phyloP scores from a whole-genome alignment of 805 yeast genomes.

The Kuraishia hungarica region DNA sequence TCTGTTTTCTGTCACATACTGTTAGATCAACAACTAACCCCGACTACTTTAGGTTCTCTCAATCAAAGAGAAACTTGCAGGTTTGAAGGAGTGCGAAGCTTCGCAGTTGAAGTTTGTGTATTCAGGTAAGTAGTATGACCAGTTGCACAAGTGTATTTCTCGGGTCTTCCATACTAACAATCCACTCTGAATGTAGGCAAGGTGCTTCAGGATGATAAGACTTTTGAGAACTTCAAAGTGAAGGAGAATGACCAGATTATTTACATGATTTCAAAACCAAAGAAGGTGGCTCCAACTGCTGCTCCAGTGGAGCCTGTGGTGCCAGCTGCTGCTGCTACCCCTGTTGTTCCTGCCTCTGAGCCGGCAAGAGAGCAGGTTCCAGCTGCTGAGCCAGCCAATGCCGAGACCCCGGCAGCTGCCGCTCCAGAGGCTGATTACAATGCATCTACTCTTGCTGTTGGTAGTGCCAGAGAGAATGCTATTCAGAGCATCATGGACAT shows the following conservation, averaged over 20 bases:
- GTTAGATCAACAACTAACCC: background rate
- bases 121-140: constrained; percentile 48
- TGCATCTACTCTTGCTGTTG: constrained; percentile 64
- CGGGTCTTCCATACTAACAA: background rate
- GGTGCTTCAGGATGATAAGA: constrained; percentile 77
- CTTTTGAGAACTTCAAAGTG: constrained; percentile 62
- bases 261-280: constrained; percentile 73
- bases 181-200: constrained; percentile 33
- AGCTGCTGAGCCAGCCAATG: constrained; percentile 15
- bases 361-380: constrained; percentile 17
- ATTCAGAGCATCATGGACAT: constrained; percentile 82
- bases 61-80: constrained; percentile 69
- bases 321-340: constrained; percentile 15
- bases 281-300: constrained; percentile 20
- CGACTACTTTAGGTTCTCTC: constrained; percentile 33
- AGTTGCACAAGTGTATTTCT: no score
- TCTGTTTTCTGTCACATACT: background rate
- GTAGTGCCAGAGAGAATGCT: constrained; percentile 70
- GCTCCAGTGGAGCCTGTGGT: constrained; percentile 17
- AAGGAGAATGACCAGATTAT: constrained; percentile 85
- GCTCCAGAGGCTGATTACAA: constrained; percentile 18
- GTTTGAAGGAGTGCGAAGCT: constrained; percentile 57
- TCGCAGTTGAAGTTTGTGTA: constrained; percentile 81
- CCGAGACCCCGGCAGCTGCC: constrained; percentile 14
- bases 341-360: constrained; percentile 8